These are phyloP conservation scores for Crithidia acanthocephali DNA, from an alignment of 208 protist genomes.

Conservation along the genomic window DNA sequence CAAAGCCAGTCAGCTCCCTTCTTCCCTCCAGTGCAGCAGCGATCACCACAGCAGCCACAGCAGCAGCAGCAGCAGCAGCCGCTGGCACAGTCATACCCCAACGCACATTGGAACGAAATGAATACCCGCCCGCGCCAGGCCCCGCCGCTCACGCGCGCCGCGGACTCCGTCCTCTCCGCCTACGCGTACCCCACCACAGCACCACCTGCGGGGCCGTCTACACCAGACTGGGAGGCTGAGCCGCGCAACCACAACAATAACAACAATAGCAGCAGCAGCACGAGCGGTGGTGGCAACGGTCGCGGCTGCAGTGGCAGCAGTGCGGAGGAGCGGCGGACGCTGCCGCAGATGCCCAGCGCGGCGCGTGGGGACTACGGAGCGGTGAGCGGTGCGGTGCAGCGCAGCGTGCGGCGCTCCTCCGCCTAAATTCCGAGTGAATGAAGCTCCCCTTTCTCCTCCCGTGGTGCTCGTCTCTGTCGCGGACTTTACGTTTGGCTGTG, in stretches of 20 bases:
- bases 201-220: not conserved
- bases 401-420: not conserved
- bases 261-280: no score
- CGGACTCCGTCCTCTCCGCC: not conserved
- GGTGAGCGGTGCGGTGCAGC: not conserved
- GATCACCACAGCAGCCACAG: not conserved
- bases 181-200: not conserved
- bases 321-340: not conserved
- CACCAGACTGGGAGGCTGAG: not conserved
- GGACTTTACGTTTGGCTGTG: no score
- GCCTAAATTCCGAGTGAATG: not conserved
- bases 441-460: not conserved
- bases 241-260: no score
- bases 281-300: no score
- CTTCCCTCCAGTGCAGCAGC: not conserved
- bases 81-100: conserved; percentile 8
- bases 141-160: not conserved
- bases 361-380: not conserved
- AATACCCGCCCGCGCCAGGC: not conserved
- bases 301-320: not conserved
- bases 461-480: no score
- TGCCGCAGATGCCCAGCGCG: not conserved
- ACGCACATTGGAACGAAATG: not conserved
- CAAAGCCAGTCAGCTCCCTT: not conserved
- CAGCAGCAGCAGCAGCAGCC: not conserved